These are phyloP conservation scores for Angomonas ambiguus DNA, from an alignment of 208 protist species.

Conservation along the genomic window DNA sequence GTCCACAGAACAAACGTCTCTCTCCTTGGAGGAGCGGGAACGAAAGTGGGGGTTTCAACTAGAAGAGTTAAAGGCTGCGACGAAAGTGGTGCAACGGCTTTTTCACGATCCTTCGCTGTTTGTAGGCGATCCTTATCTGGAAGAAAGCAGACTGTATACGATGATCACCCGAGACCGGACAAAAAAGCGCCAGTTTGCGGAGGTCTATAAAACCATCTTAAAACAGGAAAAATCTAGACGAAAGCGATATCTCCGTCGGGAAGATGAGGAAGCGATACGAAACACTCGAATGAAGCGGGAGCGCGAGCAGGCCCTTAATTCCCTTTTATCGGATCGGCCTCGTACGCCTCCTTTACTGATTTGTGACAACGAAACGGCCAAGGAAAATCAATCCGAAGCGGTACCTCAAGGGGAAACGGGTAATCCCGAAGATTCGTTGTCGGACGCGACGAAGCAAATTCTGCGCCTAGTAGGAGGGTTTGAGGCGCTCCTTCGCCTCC, in stretches of 20 bases:
- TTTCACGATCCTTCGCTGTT: slow-evolving; percentile 78
- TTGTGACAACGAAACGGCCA: background rate
- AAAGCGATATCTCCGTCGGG: slow-evolving; percentile 57
- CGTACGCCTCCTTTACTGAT: slow-evolving; percentile 17
- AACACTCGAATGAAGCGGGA: slow-evolving; percentile 86
- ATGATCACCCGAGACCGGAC: slow-evolving; percentile 88
- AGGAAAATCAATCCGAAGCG: background rate
- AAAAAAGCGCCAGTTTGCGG: slow-evolving; percentile 67
- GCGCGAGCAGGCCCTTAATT: slow-evolving; percentile 70
- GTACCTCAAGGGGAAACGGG: background rate
- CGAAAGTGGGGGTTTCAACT: slow-evolving; percentile 80
- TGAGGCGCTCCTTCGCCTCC: slow-evolving; percentile 74
- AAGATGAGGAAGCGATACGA: slow-evolving; percentile 62
- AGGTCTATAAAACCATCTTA: slow-evolving; percentile 77
- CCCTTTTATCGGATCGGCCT: slow-evolving; percentile 27
- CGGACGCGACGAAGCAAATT: slow-evolving; percentile 31
- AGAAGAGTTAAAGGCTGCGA: slow-evolving; percentile 57
- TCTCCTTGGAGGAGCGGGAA: slow-evolving; percentile 61
- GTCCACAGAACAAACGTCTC: slow-evolving; percentile 22
- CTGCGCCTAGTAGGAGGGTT: slow-evolving; percentile 72
- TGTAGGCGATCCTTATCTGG: slow-evolving; percentile 72
- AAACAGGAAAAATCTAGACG: slow-evolving; percentile 76
- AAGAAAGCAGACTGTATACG: slow-evolving; percentile 84
- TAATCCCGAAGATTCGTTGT: slow-evolving; percentile 1
- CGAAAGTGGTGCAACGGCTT: slow-evolving; percentile 76